These are phyloP conservation scores for Rosa lucieae DNA, from an alignment of 306 rosid species.

Conservation along the genomic window DNA sequence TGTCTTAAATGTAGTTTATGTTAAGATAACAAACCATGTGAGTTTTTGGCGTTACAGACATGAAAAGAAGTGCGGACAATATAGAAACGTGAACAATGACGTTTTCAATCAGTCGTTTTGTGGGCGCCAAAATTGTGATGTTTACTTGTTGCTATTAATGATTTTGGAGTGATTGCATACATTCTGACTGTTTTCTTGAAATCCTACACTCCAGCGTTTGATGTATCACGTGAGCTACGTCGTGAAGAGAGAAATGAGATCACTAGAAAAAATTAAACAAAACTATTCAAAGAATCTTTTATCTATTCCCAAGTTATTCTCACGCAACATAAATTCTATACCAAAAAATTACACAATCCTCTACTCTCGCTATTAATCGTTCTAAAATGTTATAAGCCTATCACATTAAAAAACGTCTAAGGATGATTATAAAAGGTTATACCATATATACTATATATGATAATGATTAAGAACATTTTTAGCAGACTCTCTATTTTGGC, in stretches of 20 bases:
- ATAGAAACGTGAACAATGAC: background rate
- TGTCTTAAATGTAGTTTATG: background rate
- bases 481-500: no score
- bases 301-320: background rate
- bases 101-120: background rate
- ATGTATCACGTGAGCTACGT: background rate
- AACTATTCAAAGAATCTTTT: background rate
- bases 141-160: background rate
- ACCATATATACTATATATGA: no score
- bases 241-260: background rate
- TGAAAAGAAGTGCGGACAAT: background rate
- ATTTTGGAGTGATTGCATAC: background rate
- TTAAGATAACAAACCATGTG: background rate
- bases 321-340: no score
- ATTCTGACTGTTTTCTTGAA: background rate
- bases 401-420: no score
- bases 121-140: background rate
- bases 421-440: no score
- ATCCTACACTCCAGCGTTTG: fast-evolving
- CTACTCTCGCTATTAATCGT: no score
- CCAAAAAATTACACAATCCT: no score
- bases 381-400: no score
- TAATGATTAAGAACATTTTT: no score
- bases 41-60: background rate
- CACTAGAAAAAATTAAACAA: background rate